These are phyloP conservation scores for Backusella tarrabulga DNA, from an alignment of 192 early-diverging fungal genomes.

Conservation along the genomic window DNA sequence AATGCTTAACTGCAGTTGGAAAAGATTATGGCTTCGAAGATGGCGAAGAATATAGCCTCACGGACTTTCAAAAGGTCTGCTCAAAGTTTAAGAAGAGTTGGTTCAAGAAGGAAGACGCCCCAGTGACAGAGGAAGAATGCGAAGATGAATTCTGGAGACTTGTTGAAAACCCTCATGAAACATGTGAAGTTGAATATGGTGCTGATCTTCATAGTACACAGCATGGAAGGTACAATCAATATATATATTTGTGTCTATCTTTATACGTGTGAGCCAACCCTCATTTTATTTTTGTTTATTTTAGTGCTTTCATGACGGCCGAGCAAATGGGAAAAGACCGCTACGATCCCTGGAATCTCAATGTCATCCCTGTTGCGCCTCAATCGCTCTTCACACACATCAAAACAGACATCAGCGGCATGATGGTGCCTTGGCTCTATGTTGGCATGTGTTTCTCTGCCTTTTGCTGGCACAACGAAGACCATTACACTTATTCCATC, in stretches of 20 bases:
- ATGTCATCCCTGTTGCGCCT: slow-evolving; percentile 77
- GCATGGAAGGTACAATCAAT: slow-evolving; percentile 71
- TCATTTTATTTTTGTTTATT: slow-evolving; percentile 12
- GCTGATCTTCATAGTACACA: slow-evolving; percentile 90
- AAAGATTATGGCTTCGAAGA: slow-evolving; percentile 96
- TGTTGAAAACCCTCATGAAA: slow-evolving; percentile 82
- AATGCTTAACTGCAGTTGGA: slow-evolving; percentile 74
- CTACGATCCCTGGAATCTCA: slow-evolving; percentile 82
- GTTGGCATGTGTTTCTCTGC: slow-evolving; percentile 94
- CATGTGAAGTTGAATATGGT: slow-evolving; percentile 94
- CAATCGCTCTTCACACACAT: slow-evolving; percentile 88
- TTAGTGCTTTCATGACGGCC: slow-evolving; percentile 38
- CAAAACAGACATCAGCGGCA: slow-evolving; percentile 90
- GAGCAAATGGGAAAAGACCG: slow-evolving; percentile 11
- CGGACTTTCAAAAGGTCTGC: slow-evolving; percentile 75
- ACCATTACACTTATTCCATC: slow-evolving; percentile 95
- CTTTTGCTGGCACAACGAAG: slow-evolving; percentile 99
- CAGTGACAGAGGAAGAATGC: slow-evolving; percentile 71
- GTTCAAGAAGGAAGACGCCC: slow-evolving; percentile 47
- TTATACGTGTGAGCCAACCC: not conserved
- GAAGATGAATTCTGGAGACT: slow-evolving; percentile 95
- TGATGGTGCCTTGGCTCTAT: slow-evolving; percentile 98
- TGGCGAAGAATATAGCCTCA: slow-evolving; percentile 73
- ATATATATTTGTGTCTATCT: not conserved
- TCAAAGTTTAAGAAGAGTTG: slow-evolving; percentile 80